Evolutionary conservation across 352 stramenopile genomes (phyloP).

Genomic region (Thraustochytrium sp.): DNA sequence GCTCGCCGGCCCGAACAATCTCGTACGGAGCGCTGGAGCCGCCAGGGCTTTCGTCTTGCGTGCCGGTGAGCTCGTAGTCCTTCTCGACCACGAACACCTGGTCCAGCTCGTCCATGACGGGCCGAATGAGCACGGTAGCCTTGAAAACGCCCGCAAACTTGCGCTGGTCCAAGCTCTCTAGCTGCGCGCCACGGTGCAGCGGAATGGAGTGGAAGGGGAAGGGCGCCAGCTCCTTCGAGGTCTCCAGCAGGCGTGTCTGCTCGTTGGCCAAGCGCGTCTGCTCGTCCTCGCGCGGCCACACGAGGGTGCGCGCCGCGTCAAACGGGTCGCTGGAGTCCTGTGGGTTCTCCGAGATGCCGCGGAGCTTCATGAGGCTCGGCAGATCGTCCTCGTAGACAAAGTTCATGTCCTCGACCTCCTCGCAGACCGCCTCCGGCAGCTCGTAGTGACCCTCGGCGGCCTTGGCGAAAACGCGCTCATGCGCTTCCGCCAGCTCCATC

Average conservation of each 20-base stretch:
- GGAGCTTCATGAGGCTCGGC: background rate
- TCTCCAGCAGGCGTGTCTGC: background rate
- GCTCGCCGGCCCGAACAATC: background rate
- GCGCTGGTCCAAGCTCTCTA: background rate
- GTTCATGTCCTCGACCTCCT: constrained; percentile 29
- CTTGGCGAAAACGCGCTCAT: background rate
- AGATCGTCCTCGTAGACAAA: constrained; percentile 11
- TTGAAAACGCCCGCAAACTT: background rate
- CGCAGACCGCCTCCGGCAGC: background rate
- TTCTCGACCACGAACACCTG: background rate
- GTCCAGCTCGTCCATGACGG: background rate
- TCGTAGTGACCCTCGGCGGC: constrained; percentile 10
- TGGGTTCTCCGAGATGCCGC: background rate
- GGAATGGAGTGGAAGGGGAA: background rate
- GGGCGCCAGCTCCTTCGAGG: background rate
- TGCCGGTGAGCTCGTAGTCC: background rate
- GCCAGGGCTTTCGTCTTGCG: background rate
- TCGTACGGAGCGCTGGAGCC: no score
- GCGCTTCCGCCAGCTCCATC: no score
- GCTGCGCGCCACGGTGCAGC: background rate
- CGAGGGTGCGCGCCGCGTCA: background rate
- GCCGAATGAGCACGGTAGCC: background rate
- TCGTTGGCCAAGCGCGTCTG: background rate
- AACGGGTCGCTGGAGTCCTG: background rate
- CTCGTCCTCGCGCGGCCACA: constrained; percentile 8